Evolutionary conservation across 805 yeast species (phyloP), one percentile per base, ranked within the genome.

Genomic region (Saturnispora besseyi): DNA sequence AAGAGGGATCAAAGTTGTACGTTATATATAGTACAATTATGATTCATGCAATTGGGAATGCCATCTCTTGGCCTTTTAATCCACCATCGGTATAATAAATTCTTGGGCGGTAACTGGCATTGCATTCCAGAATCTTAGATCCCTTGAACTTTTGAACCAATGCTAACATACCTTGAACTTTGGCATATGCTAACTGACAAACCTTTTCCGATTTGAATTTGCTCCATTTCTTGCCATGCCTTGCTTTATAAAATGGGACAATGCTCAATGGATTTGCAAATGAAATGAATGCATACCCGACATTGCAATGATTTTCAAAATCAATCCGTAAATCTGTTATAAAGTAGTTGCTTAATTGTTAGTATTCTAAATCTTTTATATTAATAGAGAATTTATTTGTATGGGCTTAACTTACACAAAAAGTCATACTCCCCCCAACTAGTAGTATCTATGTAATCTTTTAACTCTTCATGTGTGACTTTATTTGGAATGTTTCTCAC

Each of bases 201-300:
- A 71, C 63, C 55, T 77, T 77, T 31, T 71, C 76, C 1, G 80
- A 75, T 53, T 72, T 72, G 59, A 71, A 70, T 38, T 64, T 61
- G 52, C 65, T 66, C 75, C 81, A 77, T 55, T 66, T 71, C 46
- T 71, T 71, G 5, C 79, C 79, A 4, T 69, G 68, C 28, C 79
- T 62, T 2, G 68, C 71, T 37, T 62, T 58, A 43, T 76, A 77
- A 56, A 77, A 74, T 9, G 66, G 62, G 36, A 73, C 66, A 29
- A 77, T 74, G 41, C 70, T 66, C 46, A 62, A 61, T 6, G 80
- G 74, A 29, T 65, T 58, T 21, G 65, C 70, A 55, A 76, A 76
- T 8, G 77, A 72, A 32, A 76, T 69, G 57, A 76, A 76, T 4
- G 80, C 81, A 61, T 76, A 76, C 5, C 81, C 81, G 30, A 76